A percentile compares a stretch with the other conserved stretches of the same genome.
Conservation (phyloP, 768 basidiomycete genomes). For the Psilocybe sp. region DNA sequence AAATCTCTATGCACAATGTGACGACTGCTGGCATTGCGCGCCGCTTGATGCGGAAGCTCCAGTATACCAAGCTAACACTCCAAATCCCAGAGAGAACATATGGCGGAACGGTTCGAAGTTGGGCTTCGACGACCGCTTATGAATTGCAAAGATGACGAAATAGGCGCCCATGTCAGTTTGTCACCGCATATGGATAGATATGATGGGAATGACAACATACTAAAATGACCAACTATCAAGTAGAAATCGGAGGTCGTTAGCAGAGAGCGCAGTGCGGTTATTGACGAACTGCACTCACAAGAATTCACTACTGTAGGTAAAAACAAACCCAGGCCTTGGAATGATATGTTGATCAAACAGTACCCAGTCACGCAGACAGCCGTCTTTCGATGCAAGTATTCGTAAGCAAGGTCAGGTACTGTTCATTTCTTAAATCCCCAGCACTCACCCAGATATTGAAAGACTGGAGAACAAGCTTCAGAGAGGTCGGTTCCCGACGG, state of each 20-base stretch:
- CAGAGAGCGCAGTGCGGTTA: background rate
- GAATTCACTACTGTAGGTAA: conserved; percentile 41
- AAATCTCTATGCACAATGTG: conserved; percentile 30
- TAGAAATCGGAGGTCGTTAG: background rate
- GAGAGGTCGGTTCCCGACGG: background rate
- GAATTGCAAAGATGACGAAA: background rate
- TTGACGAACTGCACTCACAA: conserved; percentile 23
- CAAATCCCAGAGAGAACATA: conserved; percentile 37
- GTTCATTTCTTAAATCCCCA: background rate
- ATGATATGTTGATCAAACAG: conserved; percentile 33
- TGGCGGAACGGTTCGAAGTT: conserved; percentile 43
- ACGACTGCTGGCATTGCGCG: conserved; percentile 29
- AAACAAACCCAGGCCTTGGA: conserved; percentile 38
- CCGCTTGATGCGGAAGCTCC: conserved; percentile 28
- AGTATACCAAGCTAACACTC: conserved; percentile 29
- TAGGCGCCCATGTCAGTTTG: too few relatives aligned
- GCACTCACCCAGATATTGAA: background rate
- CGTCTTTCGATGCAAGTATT: conserved; percentile 16
- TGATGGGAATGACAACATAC: conserved; percentile 13
- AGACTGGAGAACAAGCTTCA: background rate
- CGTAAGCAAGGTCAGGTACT: too few relatives aligned
- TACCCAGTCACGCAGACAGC: conserved; percentile 23
- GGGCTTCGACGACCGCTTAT: conserved; percentile 37
- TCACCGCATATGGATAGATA: background rate
- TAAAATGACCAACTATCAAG: conserved; percentile 28